Evolutionary conservation across 148 eudicot genomes (phyloP).

Genomic region (Talinum fruticosum): DNA sequence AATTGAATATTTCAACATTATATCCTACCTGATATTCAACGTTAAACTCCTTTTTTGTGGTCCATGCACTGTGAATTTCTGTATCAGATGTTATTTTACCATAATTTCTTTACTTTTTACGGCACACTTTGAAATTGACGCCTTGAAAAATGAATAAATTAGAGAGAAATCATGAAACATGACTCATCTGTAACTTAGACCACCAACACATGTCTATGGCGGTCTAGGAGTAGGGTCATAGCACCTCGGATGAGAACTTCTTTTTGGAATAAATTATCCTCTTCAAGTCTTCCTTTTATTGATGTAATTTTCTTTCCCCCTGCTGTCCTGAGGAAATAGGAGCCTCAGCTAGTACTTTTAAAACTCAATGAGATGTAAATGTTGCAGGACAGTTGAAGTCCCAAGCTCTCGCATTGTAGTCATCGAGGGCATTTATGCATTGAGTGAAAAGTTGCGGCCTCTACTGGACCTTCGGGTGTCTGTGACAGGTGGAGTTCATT

Average conservation of each 20-base stretch:
- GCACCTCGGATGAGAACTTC: no score
- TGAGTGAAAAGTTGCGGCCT: constrained; percentile 85
- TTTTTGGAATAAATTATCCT: no score
- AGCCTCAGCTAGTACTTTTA: not conserved
- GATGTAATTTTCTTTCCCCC: not conserved
- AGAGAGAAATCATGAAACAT: no score
- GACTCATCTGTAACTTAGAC: not conserved
- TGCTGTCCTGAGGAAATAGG: not conserved
- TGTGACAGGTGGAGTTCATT: constrained; percentile 93
- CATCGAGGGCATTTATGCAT: constrained; percentile 94
- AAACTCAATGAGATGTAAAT: constrained; percentile 20
- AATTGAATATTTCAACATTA: no score
- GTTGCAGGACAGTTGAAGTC: constrained; percentile 75
- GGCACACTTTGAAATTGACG: no score
- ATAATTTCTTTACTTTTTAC: no score
- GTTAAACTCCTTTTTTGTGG: no score
- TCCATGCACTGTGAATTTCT: not conserved
- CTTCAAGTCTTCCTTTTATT: no score
- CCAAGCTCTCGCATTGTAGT: constrained; percentile 91
- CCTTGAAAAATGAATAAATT: no score
- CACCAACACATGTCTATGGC: not conserved
- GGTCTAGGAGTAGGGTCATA: not conserved
- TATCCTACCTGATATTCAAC: no score
- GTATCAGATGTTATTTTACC: not conserved
- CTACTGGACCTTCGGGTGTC: constrained; percentile 88